Conservation (phyloP, 805 yeast species). For the Crinitomyces ghanaensis region DNA sequence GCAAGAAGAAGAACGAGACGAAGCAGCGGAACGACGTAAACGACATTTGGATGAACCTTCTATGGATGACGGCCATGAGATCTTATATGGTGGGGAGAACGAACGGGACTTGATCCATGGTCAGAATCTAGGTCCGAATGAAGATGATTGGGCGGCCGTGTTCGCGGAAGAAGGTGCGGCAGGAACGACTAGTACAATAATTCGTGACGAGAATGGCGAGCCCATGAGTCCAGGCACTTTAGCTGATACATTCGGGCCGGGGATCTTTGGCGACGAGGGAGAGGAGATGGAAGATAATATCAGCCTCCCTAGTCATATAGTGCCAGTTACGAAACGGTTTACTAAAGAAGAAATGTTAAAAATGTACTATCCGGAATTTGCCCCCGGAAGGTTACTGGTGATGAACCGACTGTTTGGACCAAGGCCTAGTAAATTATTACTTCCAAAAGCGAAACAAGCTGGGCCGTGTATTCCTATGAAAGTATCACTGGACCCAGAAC, state of each 20-base stretch:
- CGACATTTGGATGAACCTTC: no score
- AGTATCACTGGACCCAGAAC: conserved; percentile 46
- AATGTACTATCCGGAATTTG: conserved; percentile 51
- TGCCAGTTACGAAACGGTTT: no score
- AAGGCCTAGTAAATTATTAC: conserved; percentile 41
- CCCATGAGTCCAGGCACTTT: not conserved
- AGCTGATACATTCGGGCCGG: conserved; percentile 1
- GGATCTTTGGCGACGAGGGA: conserved; percentile 11
- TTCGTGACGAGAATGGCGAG: conserved; percentile 23
- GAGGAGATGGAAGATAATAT: conserved; percentile 13
- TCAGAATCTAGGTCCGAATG: no score
- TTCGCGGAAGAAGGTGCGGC: conserved; percentile 20
- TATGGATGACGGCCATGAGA: no score
- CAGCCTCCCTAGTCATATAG: conserved; percentile 7
- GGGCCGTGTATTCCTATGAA: conserved; percentile 40
- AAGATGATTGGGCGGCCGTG: conserved; percentile 6
- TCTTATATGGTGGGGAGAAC: no score
- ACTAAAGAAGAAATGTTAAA: conserved; percentile 16
- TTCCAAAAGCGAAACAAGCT: conserved; percentile 35
- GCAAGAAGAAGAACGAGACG: conserved; percentile 26
- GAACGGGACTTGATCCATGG: no score
- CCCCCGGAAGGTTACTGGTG: conserved; percentile 42
- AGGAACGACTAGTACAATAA: no score
- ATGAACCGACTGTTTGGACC: conserved; percentile 60
- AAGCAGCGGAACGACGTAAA: no score